phyloP scores from a whole-genome alignment of 1,284 basidiomycete genomes.

The Puccinia hordei region DNA sequence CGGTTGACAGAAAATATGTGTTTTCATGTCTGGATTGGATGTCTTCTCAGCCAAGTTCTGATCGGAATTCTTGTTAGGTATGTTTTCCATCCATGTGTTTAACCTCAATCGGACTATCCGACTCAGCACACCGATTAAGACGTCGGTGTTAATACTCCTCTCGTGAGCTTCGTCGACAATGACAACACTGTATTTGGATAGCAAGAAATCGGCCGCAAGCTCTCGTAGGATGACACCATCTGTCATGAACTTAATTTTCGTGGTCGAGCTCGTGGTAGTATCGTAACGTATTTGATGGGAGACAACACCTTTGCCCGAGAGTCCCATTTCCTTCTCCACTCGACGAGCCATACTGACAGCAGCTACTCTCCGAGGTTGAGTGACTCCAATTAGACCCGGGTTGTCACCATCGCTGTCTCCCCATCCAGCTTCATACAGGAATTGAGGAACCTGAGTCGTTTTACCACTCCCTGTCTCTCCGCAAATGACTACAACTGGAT shows the following conservation, averaged over 20 bases:
- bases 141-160: constrained; percentile 96
- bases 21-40: not conserved
- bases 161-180: constrained; percentile 99
- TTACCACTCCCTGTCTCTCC: constrained; percentile 95
- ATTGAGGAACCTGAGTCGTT: constrained; percentile 96
- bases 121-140: constrained; percentile 91
- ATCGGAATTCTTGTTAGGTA: constrained; percentile 45
- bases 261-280: constrained; percentile 81
- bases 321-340: constrained; percentile 81
- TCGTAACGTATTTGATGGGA: constrained; percentile 98
- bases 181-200: constrained; percentile 87
- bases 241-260: constrained; percentile 99
- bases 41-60: not conserved
- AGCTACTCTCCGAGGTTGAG: constrained; percentile 94
- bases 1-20: constrained; percentile 64
- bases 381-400: constrained; percentile 96
- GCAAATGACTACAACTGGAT: constrained; percentile 75
- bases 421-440: constrained; percentile 90
- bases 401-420: constrained; percentile 82
- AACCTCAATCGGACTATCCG: constrained; percentile 85
- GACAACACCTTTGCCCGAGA: constrained; percentile 69
- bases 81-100: constrained; percentile 76
- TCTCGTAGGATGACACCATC: constrained; percentile 95
- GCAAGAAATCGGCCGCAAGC: constrained; percentile 83
- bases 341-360: constrained; percentile 93